These are phyloP conservation scores for Phylloporus sp. DNA, from an alignment of 768 basidiomycete species.

Conservation along the genomic window DNA sequence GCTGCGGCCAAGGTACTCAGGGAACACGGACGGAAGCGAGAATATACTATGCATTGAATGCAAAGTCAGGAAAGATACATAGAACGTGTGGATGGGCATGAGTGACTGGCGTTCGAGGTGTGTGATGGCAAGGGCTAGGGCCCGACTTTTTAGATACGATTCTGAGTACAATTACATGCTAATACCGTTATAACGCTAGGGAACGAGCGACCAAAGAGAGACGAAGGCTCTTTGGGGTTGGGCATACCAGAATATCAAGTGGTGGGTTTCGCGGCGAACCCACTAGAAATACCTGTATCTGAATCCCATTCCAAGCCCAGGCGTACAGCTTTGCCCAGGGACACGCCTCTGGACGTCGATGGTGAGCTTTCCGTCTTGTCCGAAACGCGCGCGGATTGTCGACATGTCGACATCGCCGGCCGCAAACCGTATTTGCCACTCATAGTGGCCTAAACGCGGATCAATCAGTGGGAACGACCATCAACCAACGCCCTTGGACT, in stretches of 20 bases:
- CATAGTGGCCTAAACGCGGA: constrained; percentile 46
- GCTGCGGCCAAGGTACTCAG: no score
- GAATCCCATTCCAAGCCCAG: constrained; percentile 26
- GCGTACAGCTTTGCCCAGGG: constrained; percentile 24
- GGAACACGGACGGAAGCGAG: not conserved
- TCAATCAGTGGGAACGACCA: constrained; percentile 3
- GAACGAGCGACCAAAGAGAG: not conserved
- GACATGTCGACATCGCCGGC: constrained; percentile 52
- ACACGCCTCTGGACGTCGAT: constrained; percentile 39
- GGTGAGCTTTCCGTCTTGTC: constrained; percentile 40
- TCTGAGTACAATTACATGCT: constrained; percentile 23
- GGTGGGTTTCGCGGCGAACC: constrained; percentile 3
- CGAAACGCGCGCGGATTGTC: constrained; percentile 47
- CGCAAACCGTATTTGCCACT: constrained; percentile 55
- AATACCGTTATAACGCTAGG: constrained; percentile 22
- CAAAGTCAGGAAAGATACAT: constrained; percentile 11
- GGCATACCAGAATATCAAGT: constrained; percentile 1
- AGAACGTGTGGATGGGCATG: constrained; percentile 1
- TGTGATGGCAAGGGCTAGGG: constrained; percentile 4
- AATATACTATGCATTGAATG: constrained; percentile 9
- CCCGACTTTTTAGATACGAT: constrained; percentile 8
- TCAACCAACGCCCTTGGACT: constrained; percentile 23
- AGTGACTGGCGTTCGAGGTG: not conserved
- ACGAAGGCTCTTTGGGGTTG: constrained; percentile 2
- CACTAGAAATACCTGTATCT: constrained; percentile 24